Base-by-base conservation (phyloP, 805 yeast species). In the Maudiozyma turicensis region DNA sequence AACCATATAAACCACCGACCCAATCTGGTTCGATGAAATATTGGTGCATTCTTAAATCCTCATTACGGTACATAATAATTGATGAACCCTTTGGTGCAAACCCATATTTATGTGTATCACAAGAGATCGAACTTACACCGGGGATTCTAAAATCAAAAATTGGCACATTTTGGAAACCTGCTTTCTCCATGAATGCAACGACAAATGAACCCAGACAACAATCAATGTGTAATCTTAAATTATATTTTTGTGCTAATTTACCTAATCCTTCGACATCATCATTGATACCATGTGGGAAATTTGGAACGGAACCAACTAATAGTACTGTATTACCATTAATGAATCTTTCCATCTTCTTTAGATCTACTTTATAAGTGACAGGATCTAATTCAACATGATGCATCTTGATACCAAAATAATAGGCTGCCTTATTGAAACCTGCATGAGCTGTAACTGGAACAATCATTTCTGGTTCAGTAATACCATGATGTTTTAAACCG, bases 21-120 rank as follows among this genome's bases (percentile, higher is more conserved):
- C 99, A 91, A 52, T 82, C 86, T 1, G 87, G 72, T 46, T 81
- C 75, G 32, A 90, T 76, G 65, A 82, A 93, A 66, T 93, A 91
- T 69, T 93, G 99, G 59, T 83, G 75, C 55, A 76, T 76, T 50
- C 99, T 75, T 49, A 88, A 74, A 50, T 77, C 74, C 0, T 75
- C 58, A 52, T 75, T 68, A 44, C 97, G 77, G 67, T 93, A 93
- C 95, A 93, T 84, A 58, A 93, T 84, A 28, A 91, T 76, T 0
- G 96, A 87, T 0, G 95, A 84, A 8, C 99, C 99, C 67, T 91
- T 91, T 39, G 99, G 99, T 8, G 98, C 97, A 73, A 91, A 93
- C 1, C 98, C 99, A 62, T 91, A 91, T 67, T 91, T 91, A 72
- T 91, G 99, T n/a, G 99, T 91, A 65, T 91, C 99, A 69, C 98